Conservation (phyloP, 1,139 yeast species). For the Taiozyma onychis region DNA sequence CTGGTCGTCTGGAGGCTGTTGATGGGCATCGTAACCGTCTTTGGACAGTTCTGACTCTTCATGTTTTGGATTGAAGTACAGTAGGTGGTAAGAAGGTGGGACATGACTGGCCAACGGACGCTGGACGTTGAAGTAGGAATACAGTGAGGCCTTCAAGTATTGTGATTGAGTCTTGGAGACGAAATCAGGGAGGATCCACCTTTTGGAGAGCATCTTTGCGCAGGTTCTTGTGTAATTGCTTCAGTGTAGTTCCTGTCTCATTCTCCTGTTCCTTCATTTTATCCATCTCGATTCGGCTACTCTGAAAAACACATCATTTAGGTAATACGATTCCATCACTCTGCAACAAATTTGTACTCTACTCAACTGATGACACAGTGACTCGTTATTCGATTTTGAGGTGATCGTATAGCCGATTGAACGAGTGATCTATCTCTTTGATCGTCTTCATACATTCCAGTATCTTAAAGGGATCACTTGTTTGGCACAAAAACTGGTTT, state of each 20-base stretch:
- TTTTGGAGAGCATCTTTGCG: conserved; percentile 3
- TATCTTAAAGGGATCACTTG: too few relatives aligned
- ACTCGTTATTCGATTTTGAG: too few relatives aligned
- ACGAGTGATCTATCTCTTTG: too few relatives aligned
- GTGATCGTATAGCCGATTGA: too few relatives aligned
- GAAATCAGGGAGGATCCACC: conserved; percentile 16
- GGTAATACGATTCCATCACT: too few relatives aligned
- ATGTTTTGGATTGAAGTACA: conserved; percentile 56
- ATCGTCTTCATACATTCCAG: too few relatives aligned
- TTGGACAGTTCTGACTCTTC: conserved; percentile 43
- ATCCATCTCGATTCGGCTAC: too few relatives aligned
- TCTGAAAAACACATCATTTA: too few relatives aligned
- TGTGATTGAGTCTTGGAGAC: conserved; percentile 17
- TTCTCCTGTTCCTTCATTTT: neutral
- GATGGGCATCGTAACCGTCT: conserved; percentile 84
- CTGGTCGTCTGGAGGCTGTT: conserved; percentile 46
- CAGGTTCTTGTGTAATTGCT: neutral
- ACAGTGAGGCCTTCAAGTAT: conserved; percentile 17
- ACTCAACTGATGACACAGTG: too few relatives aligned
- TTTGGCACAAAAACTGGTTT: neutral
- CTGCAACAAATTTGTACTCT: too few relatives aligned
- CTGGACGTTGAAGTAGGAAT: conserved; percentile 20
- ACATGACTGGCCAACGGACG: conserved; percentile 10
- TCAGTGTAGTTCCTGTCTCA: neutral
- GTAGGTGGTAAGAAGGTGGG: conserved; percentile 54